These are phyloP conservation scores for Glycine soja DNA, from an alignment of 306 rosid genomes.

Conservation along the genomic window DNA sequence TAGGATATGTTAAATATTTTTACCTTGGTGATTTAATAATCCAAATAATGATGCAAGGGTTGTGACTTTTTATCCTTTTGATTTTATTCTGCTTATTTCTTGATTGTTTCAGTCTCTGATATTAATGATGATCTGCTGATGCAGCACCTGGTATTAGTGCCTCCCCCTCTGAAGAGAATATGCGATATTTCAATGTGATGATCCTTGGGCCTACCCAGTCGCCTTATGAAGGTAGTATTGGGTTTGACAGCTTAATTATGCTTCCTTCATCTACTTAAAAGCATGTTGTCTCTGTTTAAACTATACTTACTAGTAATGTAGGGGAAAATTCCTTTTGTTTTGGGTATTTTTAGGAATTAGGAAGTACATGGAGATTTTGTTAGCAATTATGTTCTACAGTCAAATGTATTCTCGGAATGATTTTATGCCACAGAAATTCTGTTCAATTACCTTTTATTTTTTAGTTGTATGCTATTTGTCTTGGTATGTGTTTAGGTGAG, in stretches of 20 bases:
- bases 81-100: slow-evolving; percentile 1
- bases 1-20: not conserved
- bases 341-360: not conserved
- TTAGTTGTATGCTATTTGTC: not conserved
- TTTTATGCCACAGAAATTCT: not conserved
- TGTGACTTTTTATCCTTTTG: not conserved
- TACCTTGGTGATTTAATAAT: not conserved
- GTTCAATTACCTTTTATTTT: not conserved
- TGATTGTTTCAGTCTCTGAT: slow-evolving; percentile 35
- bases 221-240: slow-evolving; percentile 87
- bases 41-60: slow-evolving; percentile 9
- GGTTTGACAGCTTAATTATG: not conserved
- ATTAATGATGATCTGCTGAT: slow-evolving; percentile 43
- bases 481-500: not conserved
- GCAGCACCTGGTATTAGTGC: slow-evolving; percentile 98
- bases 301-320: not conserved
- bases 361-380: not conserved
- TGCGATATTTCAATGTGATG: slow-evolving; percentile 96
- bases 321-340: slow-evolving; percentile 13
- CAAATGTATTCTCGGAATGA: not conserved
- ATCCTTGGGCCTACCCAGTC: slow-evolving; percentile 96
- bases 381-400: not conserved
- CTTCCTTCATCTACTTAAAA: not conserved
- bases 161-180: slow-evolving; percentile 93
- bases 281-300: not conserved